A percentile compares a stretch with the other conserved stretches of the same genome.
Conservation (phyloP, 140 eudicot species). For the Anethum foeniculum region DNA sequence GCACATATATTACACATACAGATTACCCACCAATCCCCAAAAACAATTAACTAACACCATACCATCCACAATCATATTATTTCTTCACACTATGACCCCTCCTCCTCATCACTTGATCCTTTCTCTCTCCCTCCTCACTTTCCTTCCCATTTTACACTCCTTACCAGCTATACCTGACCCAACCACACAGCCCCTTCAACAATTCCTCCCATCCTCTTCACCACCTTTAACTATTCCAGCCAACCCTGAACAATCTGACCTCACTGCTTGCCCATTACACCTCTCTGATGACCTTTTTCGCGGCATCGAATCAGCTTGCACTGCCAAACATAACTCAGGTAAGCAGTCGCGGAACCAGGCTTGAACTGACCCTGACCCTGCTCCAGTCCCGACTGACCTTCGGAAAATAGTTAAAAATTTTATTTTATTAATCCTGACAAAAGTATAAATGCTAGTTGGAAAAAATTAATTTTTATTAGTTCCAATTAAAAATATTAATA, state of each 20-base stretch:
- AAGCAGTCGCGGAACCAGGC: too few relatives aligned
- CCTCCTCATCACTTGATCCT: neutral
- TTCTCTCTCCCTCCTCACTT: constrained; percentile 17
- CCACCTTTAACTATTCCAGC: constrained; percentile 72
- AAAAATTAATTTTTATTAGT: too few relatives aligned
- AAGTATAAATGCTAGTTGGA: too few relatives aligned
- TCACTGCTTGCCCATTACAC: constrained; percentile 56
- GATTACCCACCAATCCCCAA: neutral
- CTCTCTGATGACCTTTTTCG: constrained; percentile 58
- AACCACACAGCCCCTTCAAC: constrained; percentile 27
- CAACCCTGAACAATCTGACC: constrained; percentile 69
- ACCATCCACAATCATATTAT: neutral
- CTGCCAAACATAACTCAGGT: constrained; percentile 9
- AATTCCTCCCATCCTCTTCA: constrained; percentile 37
- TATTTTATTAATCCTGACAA: too few relatives aligned
- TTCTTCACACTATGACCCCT: neutral
- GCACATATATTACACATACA: neutral
- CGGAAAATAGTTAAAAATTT: too few relatives aligned
- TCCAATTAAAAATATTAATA: too few relatives aligned
- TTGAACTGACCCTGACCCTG: too few relatives aligned
- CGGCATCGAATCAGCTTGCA: constrained; percentile 54
- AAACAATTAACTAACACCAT: neutral
- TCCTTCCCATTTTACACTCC: constrained; percentile 33
- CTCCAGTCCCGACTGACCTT: too few relatives aligned
- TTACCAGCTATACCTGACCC: constrained; percentile 32